These are phyloP conservation scores for Apium graveolens DNA, from an alignment of 129 eudicot genomes.

Conservation along the genomic window DNA sequence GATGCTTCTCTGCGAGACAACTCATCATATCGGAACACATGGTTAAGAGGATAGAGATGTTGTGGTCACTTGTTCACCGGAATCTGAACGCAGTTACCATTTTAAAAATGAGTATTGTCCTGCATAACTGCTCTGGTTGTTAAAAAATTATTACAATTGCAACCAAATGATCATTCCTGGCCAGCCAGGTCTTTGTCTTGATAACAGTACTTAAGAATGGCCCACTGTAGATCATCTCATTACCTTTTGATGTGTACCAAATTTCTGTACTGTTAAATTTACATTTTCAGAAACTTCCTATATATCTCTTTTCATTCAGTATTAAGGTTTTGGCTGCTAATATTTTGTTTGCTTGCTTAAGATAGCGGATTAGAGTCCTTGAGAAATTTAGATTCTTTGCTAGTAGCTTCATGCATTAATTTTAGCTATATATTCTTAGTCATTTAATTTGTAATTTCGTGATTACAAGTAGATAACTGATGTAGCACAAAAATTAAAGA, in stretches of 20 bases:
- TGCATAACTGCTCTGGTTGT: neutral
- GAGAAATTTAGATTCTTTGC: neutral
- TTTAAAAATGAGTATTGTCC: neutral
- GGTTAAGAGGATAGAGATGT: conserved; percentile 67
- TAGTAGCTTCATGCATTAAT: too few species aligned
- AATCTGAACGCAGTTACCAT: neutral
- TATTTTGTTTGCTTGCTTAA: neutral
- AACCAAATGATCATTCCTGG: neutral
- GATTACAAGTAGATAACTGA: too few species aligned
- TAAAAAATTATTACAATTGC: neutral
- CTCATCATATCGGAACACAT: conserved; percentile 92
- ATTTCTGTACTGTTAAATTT: neutral
- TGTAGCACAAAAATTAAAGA: too few species aligned
- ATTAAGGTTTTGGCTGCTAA: neutral
- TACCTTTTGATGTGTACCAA: neutral
- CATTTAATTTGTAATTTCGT: too few species aligned
- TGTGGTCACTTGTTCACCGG: neutral
- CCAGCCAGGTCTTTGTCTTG: neutral
- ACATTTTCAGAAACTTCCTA: neutral
- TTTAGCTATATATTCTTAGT: too few species aligned
- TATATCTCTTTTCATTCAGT: too few species aligned
- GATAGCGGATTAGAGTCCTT: neutral
- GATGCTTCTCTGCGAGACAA: conserved; percentile 89
- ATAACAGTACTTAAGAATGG: neutral
- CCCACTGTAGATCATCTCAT: neutral